Conservation (phyloP, 164 flowering plant species). For the Protea cynaroides region DNA sequence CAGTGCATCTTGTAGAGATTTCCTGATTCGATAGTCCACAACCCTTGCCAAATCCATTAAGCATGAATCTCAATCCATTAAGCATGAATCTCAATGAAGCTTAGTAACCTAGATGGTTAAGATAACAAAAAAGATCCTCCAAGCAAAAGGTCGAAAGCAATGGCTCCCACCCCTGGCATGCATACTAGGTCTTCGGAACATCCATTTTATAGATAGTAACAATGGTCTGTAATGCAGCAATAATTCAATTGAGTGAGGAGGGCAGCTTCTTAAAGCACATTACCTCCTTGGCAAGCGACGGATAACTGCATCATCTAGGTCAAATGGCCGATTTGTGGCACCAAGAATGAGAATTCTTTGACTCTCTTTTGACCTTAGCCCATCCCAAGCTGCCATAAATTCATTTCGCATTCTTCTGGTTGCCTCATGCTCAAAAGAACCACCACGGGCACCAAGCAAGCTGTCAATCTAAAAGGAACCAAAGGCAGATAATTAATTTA, state of each 20-base stretch:
- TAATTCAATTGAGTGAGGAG: background rate
- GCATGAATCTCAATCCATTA: too few species aligned
- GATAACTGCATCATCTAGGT: constrained; percentile 99
- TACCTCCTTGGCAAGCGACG: constrained; percentile 97
- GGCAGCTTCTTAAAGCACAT: background rate
- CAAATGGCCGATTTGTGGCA: constrained; percentile 98
- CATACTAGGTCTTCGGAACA: too few species aligned
- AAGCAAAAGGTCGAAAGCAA: too few species aligned
- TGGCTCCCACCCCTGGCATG: too few species aligned
- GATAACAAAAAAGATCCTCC: too few species aligned
- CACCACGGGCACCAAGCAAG: constrained; percentile 98
- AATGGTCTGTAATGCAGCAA: too few species aligned
- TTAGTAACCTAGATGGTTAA: too few species aligned
- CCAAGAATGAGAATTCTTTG: constrained; percentile 95
- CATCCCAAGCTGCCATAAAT: constrained; percentile 99
- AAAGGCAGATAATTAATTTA: background rate
- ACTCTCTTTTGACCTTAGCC: constrained; percentile 92
- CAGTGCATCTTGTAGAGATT: too few species aligned
- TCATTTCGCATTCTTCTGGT: constrained; percentile 99
- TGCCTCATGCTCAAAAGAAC: constrained; percentile 94
- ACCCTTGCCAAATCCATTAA: too few species aligned
- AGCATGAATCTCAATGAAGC: too few species aligned
- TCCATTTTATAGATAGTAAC: too few species aligned
- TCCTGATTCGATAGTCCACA: too few species aligned
- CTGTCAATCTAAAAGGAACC: constrained; percentile 69